Base-by-base conservation (phyloP, 768 basidiomycete genomes). In the Termitomyces sp. region DNA sequence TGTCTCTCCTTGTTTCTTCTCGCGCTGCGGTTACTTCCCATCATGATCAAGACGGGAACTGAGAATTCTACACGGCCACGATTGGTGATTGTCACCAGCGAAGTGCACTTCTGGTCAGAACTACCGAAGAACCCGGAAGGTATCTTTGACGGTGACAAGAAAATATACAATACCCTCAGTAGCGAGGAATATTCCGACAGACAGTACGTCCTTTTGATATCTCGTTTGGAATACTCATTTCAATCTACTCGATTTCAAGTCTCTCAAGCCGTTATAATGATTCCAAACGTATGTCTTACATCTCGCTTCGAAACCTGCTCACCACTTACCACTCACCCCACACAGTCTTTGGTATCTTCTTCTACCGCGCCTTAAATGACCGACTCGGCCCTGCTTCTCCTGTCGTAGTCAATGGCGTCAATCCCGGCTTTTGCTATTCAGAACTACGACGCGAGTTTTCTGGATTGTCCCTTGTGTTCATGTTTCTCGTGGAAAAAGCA, bases 81-180 rank as follows among this genome's bases (percentile, higher is more conserved):
- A 14, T 33, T 80, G 3, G 77, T 76, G 8, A 64, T 81, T n/a
- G 74, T 80, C 3, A 54, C 73, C 0, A 81, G 80, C 53, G 79
- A 72, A 24, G 56, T 71, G 0, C 80, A 81, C 56, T 72, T 71
- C 55, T 66, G 55, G 60, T 63, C 66, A 0, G 54, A 58, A 16
- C 40, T 76, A 0, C 59, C 65, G 0, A 63, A 70, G 16, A 53
- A 64, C 1, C 53, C 41, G 13, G 28, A 11, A 1, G 40, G 43
- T 14, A 1, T 74, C 6, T n/a, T 68, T 6, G 62, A 70, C 0
- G 55, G 62, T 16, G 40, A 50, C 7, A 48, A 49, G 1, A 35
- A 44, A 5, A 49, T 50, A 3, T 56, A 56, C 49, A 68, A 43
- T 64, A 70, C 11, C 67, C 72, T 61, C 68, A 66, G 43, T 46